These are phyloP conservation scores for Triangularia verruculosa DNA, from an alignment of 2,329 filamentous ascomycete species.

Conservation along the genomic window DNA sequence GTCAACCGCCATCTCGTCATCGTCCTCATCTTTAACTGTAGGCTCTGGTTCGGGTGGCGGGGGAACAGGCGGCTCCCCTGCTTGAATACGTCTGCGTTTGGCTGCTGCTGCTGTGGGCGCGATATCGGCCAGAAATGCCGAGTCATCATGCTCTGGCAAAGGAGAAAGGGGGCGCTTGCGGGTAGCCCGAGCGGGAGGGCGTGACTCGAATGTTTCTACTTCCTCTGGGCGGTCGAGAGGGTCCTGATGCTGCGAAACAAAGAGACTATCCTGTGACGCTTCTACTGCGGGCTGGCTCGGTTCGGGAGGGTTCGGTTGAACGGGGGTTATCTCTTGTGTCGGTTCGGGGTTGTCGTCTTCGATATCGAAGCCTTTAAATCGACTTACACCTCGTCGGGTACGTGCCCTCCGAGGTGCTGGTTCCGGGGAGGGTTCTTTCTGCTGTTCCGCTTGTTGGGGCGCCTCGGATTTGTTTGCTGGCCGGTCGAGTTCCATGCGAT, in stretches of 20 bases:
- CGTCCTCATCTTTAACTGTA: slow-evolving; percentile 25
- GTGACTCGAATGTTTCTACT: slow-evolving; percentile 5
- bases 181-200: slow-evolving; percentile 24
- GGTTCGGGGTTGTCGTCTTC: slow-evolving; percentile 40
- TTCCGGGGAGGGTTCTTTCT: slow-evolving; percentile 24
- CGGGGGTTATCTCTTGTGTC: not conserved
- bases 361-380: slow-evolving; percentile 72
- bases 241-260: slow-evolving; percentile 51
- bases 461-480: slow-evolving; percentile 15
- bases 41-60: slow-evolving; percentile 29
- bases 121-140: slow-evolving; percentile 65
- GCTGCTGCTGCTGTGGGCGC: slow-evolving; percentile 73
- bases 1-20: slow-evolving; percentile 21
- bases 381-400: slow-evolving; percentile 36
- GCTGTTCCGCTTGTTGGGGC: slow-evolving; percentile 20
- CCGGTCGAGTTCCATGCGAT: slow-evolving; percentile 30
- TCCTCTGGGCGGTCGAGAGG: slow-evolving; percentile 15
- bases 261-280: slow-evolving; percentile 45
- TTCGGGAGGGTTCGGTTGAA: slow-evolving; percentile 22
- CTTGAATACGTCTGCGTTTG: slow-evolving; percentile 72
- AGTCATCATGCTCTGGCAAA: slow-evolving; percentile 39
- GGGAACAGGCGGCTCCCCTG: slow-evolving; percentile 47
- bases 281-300: not conserved
- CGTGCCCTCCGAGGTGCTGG: slow-evolving; percentile 24
- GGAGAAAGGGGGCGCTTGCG: slow-evolving; percentile 48